Percentiles rank a stretch among this genome's conserved stretches.
These are phyloP conservation scores for Amphicarpaea edgeworthii DNA, from an alignment of 306 rosid species.

Conservation along the genomic window DNA sequence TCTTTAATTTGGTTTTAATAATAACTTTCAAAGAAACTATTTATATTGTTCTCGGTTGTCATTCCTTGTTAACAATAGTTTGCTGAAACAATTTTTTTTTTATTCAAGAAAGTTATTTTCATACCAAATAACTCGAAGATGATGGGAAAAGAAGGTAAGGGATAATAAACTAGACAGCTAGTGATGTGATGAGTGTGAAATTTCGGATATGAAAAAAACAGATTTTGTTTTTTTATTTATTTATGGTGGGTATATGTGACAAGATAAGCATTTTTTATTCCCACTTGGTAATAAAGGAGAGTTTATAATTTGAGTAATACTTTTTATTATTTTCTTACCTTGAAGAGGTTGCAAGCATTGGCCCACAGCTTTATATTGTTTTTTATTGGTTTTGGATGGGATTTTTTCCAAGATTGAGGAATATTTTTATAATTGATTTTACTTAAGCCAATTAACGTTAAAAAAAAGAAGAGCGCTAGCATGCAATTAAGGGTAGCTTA, in stretches of 20 bases:
- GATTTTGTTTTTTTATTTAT: not conserved
- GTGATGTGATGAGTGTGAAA: not conserved
- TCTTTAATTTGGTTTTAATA: not conserved
- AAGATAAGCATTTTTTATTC: constrained; percentile 2
- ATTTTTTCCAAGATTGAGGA: not conserved
- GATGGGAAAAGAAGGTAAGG: not conserved
- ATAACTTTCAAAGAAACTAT: not conserved
- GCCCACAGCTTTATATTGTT: not conserved
- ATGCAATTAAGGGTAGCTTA: not conserved
- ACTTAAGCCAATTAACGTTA: not conserved
- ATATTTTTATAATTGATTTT: not conserved
- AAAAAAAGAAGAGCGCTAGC: not conserved
- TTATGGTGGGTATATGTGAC: not conserved
- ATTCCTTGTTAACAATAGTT: not conserved
- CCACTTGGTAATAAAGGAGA: not conserved
- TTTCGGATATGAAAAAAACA: not conserved
- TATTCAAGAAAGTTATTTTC: not conserved
- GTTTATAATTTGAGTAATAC: not conserved
- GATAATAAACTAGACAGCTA: not conserved
- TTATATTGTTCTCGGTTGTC: not conserved
- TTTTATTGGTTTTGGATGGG: not conserved
- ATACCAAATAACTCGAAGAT: not conserved
- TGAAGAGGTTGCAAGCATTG: not conserved
- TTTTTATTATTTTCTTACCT: not conserved
- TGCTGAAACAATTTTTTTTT: constrained; percentile 2